Percentiles rank a stretch among this genome's conserved stretches.
Evolutionary conservation across 2,329 filamentous ascomycete genomes (phyloP).

Genomic region (Ophiostoma angusticollis): DNA sequence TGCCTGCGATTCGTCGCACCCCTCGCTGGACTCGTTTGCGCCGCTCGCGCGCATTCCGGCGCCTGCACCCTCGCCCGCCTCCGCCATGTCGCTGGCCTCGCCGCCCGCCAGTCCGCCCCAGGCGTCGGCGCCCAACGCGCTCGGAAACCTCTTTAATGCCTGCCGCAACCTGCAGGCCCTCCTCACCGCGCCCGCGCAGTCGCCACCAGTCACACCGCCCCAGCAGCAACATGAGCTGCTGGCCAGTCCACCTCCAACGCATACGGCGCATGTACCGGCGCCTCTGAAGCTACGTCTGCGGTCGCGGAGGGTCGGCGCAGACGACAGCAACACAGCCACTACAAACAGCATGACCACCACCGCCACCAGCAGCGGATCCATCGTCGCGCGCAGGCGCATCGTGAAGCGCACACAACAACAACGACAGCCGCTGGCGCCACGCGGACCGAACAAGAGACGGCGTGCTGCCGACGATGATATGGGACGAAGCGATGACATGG

Average conservation of each 20-base stretch:
- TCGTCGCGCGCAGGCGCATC: conserved; percentile 31
- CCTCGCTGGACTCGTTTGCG: conserved; percentile 3
- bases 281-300: conserved; percentile 45
- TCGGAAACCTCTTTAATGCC: conserved; percentile 44
- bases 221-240: conserved; percentile 25
- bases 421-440: conserved; percentile 20
- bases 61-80: neutral
- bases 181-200: conserved; percentile 28
- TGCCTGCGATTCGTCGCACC: conserved; percentile 12
- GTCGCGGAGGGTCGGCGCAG: conserved; percentile 20
- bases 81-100: conserved; percentile 34
- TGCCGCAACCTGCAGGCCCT: conserved; percentile 50
- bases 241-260: conserved; percentile 42
- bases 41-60: conserved; percentile 2
- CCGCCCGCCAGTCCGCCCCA: conserved; percentile 45
- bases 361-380: conserved; percentile 11
- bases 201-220: conserved; percentile 30
- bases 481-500: conserved; percentile 31
- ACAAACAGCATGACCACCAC: neutral
- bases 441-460: conserved; percentile 41
- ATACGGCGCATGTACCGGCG: conserved; percentile 36
- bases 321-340: conserved; percentile 8
- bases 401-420: conserved; percentile 30
- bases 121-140: conserved; percentile 29
- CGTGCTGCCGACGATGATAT: conserved; percentile 34